Percentiles rank a stretch among this genome's conserved stretches.
Conservation (phyloP, 345 rosid species). For the Excoecaria cochinchinensis region DNA sequence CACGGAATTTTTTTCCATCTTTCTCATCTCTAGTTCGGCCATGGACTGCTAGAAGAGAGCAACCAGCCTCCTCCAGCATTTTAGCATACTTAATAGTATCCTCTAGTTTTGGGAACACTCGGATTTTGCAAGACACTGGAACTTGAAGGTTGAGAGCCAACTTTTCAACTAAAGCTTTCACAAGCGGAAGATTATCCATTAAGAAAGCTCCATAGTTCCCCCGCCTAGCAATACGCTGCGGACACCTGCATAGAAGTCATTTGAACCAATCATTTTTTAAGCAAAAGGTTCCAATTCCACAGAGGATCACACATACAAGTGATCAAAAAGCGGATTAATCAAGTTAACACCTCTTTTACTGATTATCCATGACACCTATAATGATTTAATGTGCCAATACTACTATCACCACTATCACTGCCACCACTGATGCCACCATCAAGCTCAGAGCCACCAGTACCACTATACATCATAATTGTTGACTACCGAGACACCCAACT, state of each 20-base stretch:
- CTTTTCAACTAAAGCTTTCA: constrained; percentile 75
- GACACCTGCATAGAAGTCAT: constrained; percentile 55
- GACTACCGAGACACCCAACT: too few relatives aligned
- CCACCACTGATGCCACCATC: too few relatives aligned
- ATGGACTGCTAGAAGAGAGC: constrained; percentile 87
- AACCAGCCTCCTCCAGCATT: constrained; percentile 96
- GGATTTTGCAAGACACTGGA: constrained; percentile 90
- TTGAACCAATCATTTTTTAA: neutral
- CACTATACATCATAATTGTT: too few relatives aligned
- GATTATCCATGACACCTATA: too few relatives aligned
- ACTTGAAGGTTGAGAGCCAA: constrained; percentile 48
- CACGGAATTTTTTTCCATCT: constrained; percentile 78
- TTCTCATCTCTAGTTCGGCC: constrained; percentile 87
- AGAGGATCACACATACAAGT: neutral
- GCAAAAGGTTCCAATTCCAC: neutral
- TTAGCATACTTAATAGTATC: constrained; percentile 79
- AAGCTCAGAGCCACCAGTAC: too few relatives aligned
- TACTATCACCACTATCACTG: too few relatives aligned
- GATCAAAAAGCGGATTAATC: too few relatives aligned
- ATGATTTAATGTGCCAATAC: too few relatives aligned
- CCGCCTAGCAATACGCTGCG: constrained; percentile 86
- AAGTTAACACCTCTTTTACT: neutral
- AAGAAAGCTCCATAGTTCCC: constrained; percentile 93
- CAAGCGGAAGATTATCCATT: constrained; percentile 92
- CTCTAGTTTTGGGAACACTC: constrained; percentile 66